These are phyloP conservation scores for Diaporthe vaccinii DNA, from an alignment of 2,329 filamentous ascomycete genomes.

Conservation along the genomic window DNA sequence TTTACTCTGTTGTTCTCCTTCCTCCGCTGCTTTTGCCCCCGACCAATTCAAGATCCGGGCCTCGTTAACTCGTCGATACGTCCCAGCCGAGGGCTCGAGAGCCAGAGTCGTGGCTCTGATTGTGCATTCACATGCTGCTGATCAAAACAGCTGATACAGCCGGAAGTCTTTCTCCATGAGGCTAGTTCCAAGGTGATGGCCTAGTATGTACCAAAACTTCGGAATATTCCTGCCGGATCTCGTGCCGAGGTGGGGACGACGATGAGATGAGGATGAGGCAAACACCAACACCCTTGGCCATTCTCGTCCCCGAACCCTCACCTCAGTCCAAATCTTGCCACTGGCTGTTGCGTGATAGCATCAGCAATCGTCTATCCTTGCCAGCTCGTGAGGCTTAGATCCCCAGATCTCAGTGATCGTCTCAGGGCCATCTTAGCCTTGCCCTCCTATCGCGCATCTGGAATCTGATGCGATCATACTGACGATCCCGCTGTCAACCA, in stretches of 20 bases:
- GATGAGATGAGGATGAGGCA: conserved; percentile 13
- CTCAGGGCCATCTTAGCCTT: neutral
- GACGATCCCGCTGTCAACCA: conserved; percentile 17
- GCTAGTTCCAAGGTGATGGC: neutral
- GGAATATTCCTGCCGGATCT: conserved; percentile 15
- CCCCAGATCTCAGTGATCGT: neutral
- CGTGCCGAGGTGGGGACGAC: neutral
- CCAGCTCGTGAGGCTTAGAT: neutral
- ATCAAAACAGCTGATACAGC: neutral
- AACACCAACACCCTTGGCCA: neutral
- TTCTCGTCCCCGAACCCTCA: conserved; percentile 1
- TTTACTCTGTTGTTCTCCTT: too few relatives aligned
- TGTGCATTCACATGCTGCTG: neutral
- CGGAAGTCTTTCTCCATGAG: neutral
- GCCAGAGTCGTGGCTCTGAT: neutral
- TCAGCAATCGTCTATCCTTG: neutral
- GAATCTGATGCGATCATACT: conserved; percentile 10
- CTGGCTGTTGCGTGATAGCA: neutral
- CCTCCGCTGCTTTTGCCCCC: neutral
- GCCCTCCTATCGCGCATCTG: conserved; percentile 3
- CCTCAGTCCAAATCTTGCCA: neutral
- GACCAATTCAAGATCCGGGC: neutral
- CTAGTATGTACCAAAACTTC: neutral
- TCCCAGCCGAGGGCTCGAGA: neutral
- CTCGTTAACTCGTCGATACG: neutral